Evolutionary conservation across 768 basidiomycete species (phyloP), one percentile per base, ranked within the genome.

Genomic region (Boletellus ananas): DNA sequence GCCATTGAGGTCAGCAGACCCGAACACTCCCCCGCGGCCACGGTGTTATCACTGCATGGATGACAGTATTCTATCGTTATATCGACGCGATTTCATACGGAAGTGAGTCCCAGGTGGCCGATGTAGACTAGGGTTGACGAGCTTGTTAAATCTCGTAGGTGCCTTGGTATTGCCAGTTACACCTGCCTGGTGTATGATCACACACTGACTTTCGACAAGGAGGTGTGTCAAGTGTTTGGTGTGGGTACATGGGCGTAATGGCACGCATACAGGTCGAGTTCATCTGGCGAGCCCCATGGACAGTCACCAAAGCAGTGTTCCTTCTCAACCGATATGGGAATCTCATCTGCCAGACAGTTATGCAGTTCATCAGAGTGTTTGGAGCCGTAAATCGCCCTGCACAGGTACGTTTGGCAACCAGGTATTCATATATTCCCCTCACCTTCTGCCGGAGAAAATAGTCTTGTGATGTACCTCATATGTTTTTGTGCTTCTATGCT

Each of bases 241-340:
- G 33, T 6, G n/a, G 27, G n/a, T 3, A 6, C 20, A 12, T 8
- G 21, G 8, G 18, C n/a, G 5, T 38, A 27, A 39, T 14, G 21
- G 14, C 31, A 42, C 10, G n/a, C 23, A 6, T 17, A 18, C n/a
- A 58, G 58, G 37, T 50, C 42, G 23, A 49, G 20, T 58, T 53
- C 35, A 50, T 60, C 39, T 60, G 59, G 59, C 13, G 43, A 10
- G 46, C 54, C 3, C 57, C 54, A 5, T 56, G 51, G 57, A 52
- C 50, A 6, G 16, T 20, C 8, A 41, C 48, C 10, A 60, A 53
- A 47, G 21, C 37, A 0, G 3, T 48, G 4, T 60, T 58, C 37
- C 47, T 60, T 10, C 13, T 58, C 18, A 56, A 51, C 37, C 57
- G 59, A 23, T 60, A 60, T 33, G 57, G 43, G 5, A 60, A 56